A percentile compares a stretch with the other conserved stretches of the same genome.
Conservation (phyloP, 495 filamentous ascomycete species). For the Talaromyces thailandensis region DNA sequence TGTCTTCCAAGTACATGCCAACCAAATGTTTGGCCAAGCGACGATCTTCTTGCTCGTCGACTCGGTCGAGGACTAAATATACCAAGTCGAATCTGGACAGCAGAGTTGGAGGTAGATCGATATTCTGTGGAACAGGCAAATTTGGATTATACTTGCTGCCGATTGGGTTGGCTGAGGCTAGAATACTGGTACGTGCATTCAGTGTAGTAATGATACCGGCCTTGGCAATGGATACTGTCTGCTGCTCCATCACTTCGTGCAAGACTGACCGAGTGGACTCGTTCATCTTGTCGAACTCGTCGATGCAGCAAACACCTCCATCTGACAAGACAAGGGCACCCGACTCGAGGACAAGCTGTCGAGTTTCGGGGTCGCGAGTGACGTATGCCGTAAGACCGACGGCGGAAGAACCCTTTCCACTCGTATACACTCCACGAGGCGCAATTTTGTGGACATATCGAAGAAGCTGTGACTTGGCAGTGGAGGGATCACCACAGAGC, state of each 20-base stretch:
- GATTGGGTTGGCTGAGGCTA: constrained; percentile 96
- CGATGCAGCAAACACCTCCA: constrained; percentile 96
- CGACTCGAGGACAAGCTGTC: constrained; percentile 92
- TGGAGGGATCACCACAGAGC: constrained; percentile 93
- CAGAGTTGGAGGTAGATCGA: constrained; percentile 90
- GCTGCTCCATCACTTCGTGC: constrained; percentile 99
- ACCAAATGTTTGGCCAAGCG: constrained; percentile 86
- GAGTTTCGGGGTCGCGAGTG: constrained; percentile 88
- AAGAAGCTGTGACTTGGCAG: constrained; percentile 88
- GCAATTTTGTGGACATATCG: constrained; percentile 96
- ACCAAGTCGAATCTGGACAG: constrained; percentile 95
- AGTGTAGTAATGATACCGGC: constrained; percentile 98
- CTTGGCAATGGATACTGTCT: constrained; percentile 97
- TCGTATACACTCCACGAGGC: constrained; percentile 93
- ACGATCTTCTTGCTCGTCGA: constrained; percentile 82
- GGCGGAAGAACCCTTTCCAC: constrained; percentile 92
- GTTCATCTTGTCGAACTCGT: constrained; percentile 99
- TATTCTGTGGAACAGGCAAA: constrained; percentile 92
- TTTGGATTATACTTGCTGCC: constrained; percentile 96
- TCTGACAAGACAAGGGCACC: constrained; percentile 93
- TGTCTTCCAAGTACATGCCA: constrained; percentile 95
- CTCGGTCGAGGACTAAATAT: constrained; percentile 88
- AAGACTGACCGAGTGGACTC: constrained; percentile 91
- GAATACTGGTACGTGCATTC: constrained; percentile 87
- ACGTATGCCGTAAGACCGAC: constrained; percentile 98